Evolutionary conservation across 108 stramenopile species (phyloP).

Genomic region (Nannochloropsis gaditana): DNA sequence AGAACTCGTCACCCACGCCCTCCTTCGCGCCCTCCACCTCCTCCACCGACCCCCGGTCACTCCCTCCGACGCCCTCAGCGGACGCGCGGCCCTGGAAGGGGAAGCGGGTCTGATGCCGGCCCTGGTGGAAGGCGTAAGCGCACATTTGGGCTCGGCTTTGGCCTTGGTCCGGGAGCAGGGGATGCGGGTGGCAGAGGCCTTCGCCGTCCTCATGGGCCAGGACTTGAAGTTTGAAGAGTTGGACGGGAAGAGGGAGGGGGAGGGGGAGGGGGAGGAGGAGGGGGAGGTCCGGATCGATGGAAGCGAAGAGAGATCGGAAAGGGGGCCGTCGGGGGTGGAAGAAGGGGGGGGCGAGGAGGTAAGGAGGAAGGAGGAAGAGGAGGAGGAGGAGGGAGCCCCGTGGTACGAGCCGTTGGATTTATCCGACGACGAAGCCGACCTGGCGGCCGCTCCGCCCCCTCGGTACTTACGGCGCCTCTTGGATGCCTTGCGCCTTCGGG

Average conservation of each 20-base stretch:
- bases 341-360: not conserved
- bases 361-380: not conserved
- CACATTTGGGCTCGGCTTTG: not conserved
- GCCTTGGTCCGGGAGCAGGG: conserved; percentile 21
- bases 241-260: conserved; percentile 26
- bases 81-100: not conserved
- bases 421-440: conserved; percentile 7
- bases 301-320: not conserved
- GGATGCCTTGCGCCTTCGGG: not conserved
- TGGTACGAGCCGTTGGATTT: conserved; percentile 18
- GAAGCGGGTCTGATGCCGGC: not conserved
- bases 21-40: not conserved
- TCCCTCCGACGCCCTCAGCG: not conserved
- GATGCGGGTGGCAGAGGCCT: conserved; percentile 40
- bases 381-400: not conserved
- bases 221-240: conserved; percentile 34
- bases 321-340: not conserved
- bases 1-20: not conserved
- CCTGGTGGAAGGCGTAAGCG: not conserved
- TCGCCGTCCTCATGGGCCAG: conserved; percentile 24
- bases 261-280: not conserved
- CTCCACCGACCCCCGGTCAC: not conserved
- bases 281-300: not conserved
- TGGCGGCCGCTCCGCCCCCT: not conserved
- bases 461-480: not conserved